Evolutionary conservation across 331 rosid genomes (phyloP), one percentile per base, ranked within the genome.

Genomic region (Rosa hybrid): DNA sequence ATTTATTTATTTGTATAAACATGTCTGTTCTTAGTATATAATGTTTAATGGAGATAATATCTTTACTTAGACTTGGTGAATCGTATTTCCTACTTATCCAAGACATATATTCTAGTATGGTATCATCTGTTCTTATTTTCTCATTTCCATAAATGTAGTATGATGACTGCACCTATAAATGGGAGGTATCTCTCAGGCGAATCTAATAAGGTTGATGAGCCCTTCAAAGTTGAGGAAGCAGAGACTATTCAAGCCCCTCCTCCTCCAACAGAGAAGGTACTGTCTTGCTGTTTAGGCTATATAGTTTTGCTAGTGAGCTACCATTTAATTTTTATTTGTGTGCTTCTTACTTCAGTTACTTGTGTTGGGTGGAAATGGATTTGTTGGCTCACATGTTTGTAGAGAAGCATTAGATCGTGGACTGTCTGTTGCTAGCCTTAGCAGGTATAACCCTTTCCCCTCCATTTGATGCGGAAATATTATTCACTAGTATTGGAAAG

Each of bases 331-430:
- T 83, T 38, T 25, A 80, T 76, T 67, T 85, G 69, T 54, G 39
- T 84, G 86, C 67, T 51, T 74, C 71, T 83, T 79, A 54, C 77
- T 77, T 72, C 85, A 96, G 99, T 85, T 96, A 84, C 97, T 96
- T 83, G 98, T 96, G 83, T 82, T 96, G 93, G 99, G 99, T 80
- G 97, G 99, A 84, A 95, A 90, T 85, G 99, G 99, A 71, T 95
- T 95, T 85, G 97, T 95, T 81, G 99, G 99, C 80, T 95, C 98
- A 34, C 97, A 93, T 82, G 44, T 95, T 50, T 91, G 97, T 81
- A 87, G 84, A 81, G 99, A 91, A 83, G 99, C 98, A 39, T 78
- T 95, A 34, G 86, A 85, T 41, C 92, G 59, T 42, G 98, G 96
- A 23, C 81, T 93, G 79, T 68, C 99, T 53, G 98, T 95, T 77